phyloP scores from a whole-genome alignment of 2,329 filamentous ascomycete genomes.

The Huntiella savannae region DNA sequence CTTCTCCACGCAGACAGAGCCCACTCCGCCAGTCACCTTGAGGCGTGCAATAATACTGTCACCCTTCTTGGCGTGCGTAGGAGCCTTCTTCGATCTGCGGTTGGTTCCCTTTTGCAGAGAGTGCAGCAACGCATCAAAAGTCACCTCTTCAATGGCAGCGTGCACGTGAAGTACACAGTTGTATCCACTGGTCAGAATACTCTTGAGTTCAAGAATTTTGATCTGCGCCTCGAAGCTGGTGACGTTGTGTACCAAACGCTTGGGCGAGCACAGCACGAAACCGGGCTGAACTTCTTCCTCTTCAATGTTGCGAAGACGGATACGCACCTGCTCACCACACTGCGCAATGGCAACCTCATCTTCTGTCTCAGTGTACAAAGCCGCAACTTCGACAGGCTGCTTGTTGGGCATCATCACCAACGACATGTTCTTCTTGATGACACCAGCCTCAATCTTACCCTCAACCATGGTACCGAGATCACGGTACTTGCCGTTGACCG shows the following conservation, averaged over 20 bases:
- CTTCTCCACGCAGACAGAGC: slow-evolving; percentile 75
- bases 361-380: slow-evolving; percentile 88
- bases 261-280: slow-evolving; percentile 89
- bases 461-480: slow-evolving; percentile 97
- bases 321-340: slow-evolving; percentile 84
- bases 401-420: slow-evolving; percentile 94
- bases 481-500: slow-evolving; percentile 84
- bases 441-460: slow-evolving; percentile 88
- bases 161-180: slow-evolving; percentile 97
- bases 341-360: slow-evolving; percentile 69
- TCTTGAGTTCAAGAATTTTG: slow-evolving; percentile 83
- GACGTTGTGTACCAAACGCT: slow-evolving; percentile 84
- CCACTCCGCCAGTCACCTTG: slow-evolving; percentile 68
- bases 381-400: slow-evolving; percentile 59
- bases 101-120: slow-evolving; percentile 89
- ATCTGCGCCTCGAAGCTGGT: slow-evolving; percentile 88
- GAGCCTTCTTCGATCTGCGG: slow-evolving; percentile 81
- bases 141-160: slow-evolving; percentile 93
- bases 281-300: slow-evolving; percentile 93
- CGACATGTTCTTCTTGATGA: slow-evolving; percentile 73
- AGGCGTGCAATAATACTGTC: slow-evolving; percentile 81
- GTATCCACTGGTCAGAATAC: slow-evolving; percentile 81
- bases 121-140: slow-evolving; percentile 71
- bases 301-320: slow-evolving; percentile 84
- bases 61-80: slow-evolving; percentile 69